phyloP scores from a whole-genome alignment of 495 filamentous ascomycete genomes.

The Venustampulla echinocandica region DNA sequence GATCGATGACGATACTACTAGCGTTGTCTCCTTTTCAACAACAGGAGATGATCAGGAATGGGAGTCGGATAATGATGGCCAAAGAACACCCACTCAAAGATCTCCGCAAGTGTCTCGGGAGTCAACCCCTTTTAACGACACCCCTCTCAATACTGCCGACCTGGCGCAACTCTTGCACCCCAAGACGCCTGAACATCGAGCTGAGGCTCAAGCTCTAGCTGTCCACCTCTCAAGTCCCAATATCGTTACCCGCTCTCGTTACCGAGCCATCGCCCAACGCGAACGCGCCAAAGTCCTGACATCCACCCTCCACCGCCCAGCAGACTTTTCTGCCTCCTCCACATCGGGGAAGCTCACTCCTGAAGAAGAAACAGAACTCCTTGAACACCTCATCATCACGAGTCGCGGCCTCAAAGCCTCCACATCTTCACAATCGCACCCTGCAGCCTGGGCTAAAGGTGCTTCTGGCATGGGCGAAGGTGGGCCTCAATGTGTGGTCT shows the following conservation, averaged over 20 bases:
- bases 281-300: slow-evolving; percentile 60
- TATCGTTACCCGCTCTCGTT: slow-evolving; percentile 77
- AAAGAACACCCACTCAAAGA: slow-evolving; percentile 64
- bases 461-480: slow-evolving; percentile 61
- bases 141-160: slow-evolving; percentile 53
- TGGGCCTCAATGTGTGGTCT: slow-evolving; percentile 88
- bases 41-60: slow-evolving; percentile 32
- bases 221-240: slow-evolving; percentile 61
- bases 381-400: slow-evolving; percentile 74
- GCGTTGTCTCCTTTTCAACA: slow-evolving; percentile 57
- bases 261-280: slow-evolving; percentile 52
- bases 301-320: slow-evolving; percentile 30
- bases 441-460: slow-evolving; percentile 52
- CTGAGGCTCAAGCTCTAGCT: slow-evolving; percentile 74
- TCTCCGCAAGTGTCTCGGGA: slow-evolving; percentile 40
- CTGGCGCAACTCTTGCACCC: slow-evolving; percentile 82
- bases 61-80: slow-evolving; percentile 42
- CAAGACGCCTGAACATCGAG: slow-evolving; percentile 60
- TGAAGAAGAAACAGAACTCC: slow-evolving; percentile 68
- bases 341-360: slow-evolving; percentile 37
- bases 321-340: slow-evolving; percentile 12
- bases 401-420: slow-evolving; percentile 33
- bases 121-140: slow-evolving; percentile 50
- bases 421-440: slow-evolving; percentile 1
- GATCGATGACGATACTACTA: slow-evolving; percentile 63